Conservation (phyloP, 2,329 filamentous ascomycete genomes). For the Calonectria montana region DNA sequence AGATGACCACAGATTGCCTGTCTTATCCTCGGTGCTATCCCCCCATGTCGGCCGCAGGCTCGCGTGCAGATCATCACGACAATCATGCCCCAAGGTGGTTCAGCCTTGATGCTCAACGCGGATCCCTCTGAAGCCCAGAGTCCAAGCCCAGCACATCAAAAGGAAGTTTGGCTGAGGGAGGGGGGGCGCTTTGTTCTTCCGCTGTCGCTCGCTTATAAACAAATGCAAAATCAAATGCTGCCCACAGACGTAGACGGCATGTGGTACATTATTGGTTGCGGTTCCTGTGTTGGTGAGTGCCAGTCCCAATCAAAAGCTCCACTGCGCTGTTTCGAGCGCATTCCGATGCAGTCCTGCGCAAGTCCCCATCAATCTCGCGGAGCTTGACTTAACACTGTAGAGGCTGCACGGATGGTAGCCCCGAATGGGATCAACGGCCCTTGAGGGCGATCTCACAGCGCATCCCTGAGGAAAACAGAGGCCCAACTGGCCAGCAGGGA, state of each 20-base stretch:
- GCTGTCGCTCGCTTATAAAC: conserved; percentile 7
- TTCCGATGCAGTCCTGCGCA: conserved; percentile 22
- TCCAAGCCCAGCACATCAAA: not conserved
- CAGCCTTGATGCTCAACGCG: not conserved
- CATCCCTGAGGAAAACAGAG: not conserved
- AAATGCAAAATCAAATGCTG: conserved; percentile 9
- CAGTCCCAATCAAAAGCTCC: conserved; percentile 10
- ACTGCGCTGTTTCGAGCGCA: conserved; percentile 12
- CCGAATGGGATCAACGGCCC: conserved; percentile 26
- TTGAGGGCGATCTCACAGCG: conserved; percentile 17
- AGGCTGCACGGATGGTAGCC: conserved; percentile 17
- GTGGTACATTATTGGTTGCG: conserved; percentile 14
- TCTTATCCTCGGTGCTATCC: conserved; percentile 6
- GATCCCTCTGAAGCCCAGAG: not conserved
- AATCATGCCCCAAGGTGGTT: not conserved
- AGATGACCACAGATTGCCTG: not conserved
- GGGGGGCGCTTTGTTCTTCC: not conserved
- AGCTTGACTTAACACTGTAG: not conserved
- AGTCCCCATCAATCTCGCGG: conserved; percentile 25
- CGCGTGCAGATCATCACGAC: not conserved
- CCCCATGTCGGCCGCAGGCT: not conserved
- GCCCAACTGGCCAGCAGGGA: not conserved
- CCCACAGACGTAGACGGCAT: not conserved
- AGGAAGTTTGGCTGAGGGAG: not conserved
- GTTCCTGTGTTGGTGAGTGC: conserved; percentile 19